Percentiles rank a stretch among this genome's conserved stretches.
Evolutionary conservation across 2,329 filamentous ascomycete species (phyloP).

Genomic region (Cadophora malorum): DNA sequence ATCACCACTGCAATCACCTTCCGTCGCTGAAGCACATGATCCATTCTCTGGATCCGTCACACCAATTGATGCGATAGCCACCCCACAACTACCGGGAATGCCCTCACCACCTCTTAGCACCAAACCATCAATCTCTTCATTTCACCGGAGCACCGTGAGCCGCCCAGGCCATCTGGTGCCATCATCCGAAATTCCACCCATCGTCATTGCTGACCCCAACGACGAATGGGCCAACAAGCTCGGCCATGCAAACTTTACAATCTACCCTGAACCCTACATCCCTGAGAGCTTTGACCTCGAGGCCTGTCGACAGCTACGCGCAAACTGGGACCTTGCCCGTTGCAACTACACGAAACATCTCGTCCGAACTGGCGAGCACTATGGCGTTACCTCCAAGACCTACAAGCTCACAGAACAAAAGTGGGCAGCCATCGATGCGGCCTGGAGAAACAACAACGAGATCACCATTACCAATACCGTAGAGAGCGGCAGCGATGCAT

Average conservation of each 20-base stretch:
- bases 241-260: constrained; percentile 93
- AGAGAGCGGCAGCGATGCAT: constrained; percentile 49
- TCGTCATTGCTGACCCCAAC: constrained; percentile 71
- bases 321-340: constrained; percentile 83
- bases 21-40: constrained; percentile 63
- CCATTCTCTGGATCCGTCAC: constrained; percentile 51
- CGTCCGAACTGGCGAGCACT: constrained; percentile 87
- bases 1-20: constrained; percentile 87
- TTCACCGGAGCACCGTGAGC: constrained; percentile 55
- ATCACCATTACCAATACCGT: constrained; percentile 61
- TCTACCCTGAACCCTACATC: constrained; percentile 80
- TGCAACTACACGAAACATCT: constrained; percentile 90
- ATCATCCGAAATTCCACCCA: constrained; percentile 63
- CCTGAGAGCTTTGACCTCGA: constrained; percentile 63
- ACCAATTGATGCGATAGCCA: constrained; percentile 50
- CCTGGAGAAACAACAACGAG: constrained; percentile 76
- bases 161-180: constrained; percentile 56
- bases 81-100: constrained; percentile 53
- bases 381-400: constrained; percentile 86
- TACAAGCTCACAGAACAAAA: constrained; percentile 87
- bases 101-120: constrained; percentile 78
- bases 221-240: constrained; percentile 86
- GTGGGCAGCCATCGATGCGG: constrained; percentile 79
- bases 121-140: constrained; percentile 78
- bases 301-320: constrained; percentile 68